Evolutionary conservation across 345 rosid genomes (phyloP).

Genomic region (Punica granatum): DNA sequence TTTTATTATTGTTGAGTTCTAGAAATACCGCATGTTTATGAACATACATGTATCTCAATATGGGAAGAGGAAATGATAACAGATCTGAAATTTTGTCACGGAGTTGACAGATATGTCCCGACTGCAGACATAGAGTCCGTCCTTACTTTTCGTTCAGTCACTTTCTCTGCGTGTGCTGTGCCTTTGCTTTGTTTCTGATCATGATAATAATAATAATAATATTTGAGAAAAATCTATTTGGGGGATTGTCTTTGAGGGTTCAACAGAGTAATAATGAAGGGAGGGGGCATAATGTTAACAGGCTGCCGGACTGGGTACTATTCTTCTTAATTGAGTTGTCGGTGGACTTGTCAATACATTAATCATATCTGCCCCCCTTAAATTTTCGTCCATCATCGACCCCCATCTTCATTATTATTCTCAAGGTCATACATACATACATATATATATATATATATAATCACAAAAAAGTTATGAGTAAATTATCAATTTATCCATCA

Average conservation of each 20-base stretch:
- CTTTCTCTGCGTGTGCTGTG: slow-evolving; percentile 5
- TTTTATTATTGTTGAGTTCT: too few species aligned
- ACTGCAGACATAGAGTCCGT: not conserved
- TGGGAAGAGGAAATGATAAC: slow-evolving; percentile 9
- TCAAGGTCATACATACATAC: too few species aligned
- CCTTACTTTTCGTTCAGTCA: slow-evolving; percentile 15
- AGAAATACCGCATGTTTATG: too few species aligned
- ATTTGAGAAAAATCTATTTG: not conserved
- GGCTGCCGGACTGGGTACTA: not conserved
- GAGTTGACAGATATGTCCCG: not conserved
- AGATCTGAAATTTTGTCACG: slow-evolving; percentile 9
- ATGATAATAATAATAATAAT: not conserved
- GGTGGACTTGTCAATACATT: not conserved
- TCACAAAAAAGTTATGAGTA: too few species aligned
- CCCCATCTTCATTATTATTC: too few species aligned
- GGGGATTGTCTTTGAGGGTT: not conserved
- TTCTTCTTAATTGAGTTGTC: not conserved
- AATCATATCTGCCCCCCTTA: not conserved
- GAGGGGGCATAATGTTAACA: not conserved
- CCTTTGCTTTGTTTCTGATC: not conserved
- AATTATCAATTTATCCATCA: too few species aligned
- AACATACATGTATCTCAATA: too few species aligned
- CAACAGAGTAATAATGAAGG: not conserved
- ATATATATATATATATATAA: too few species aligned
- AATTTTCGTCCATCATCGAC: too few species aligned